Evolutionary conservation across 768 basidiomycete species (phyloP).

Genomic region (Ramaria sp.): DNA sequence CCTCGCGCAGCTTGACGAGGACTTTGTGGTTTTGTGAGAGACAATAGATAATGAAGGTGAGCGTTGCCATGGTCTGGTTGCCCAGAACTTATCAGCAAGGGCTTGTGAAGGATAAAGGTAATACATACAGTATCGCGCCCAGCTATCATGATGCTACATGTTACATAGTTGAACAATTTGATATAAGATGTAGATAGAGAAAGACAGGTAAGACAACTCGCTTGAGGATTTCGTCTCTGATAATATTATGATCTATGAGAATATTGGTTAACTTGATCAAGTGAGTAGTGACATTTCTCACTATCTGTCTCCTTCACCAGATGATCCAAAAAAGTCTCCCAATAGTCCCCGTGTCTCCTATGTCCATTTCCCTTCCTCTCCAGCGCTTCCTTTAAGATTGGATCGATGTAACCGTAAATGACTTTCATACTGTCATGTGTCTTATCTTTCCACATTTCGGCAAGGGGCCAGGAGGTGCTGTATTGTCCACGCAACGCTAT

Average conservation of each 20-base stretch:
- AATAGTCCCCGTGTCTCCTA: too few species aligned
- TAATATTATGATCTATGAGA: slow-evolving; percentile 1
- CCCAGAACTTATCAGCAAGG: not conserved
- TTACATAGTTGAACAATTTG: not conserved
- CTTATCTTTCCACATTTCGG: slow-evolving; percentile 26
- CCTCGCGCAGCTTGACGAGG: slow-evolving; percentile 38
- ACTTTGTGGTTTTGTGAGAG: slow-evolving; percentile 43
- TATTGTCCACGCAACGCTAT: slow-evolving; percentile 19
- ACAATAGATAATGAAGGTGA: slow-evolving; percentile 29
- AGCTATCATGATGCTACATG: slow-evolving; percentile 15
- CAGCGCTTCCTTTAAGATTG: slow-evolving; percentile 28
- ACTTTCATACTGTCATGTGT: slow-evolving; percentile 25
- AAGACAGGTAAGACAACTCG: too few species aligned
- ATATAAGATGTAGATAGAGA: too few species aligned
- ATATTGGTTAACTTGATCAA: not conserved
- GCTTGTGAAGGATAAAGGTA: slow-evolving; percentile 10
- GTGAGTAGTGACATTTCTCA: slow-evolving; percentile 9
- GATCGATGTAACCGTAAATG: slow-evolving; percentile 27
- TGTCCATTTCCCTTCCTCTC: slow-evolving; percentile 10
- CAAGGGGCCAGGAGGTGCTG: slow-evolving; percentile 29
- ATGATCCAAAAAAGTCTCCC: slow-evolving; percentile 29
- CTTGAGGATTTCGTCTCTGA: slow-evolving; percentile 15
- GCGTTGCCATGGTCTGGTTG: slow-evolving; percentile 21
- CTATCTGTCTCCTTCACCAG: slow-evolving; percentile 29
- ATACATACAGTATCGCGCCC: slow-evolving; percentile 16